Evolutionary conservation across 2,329 filamentous ascomycete species (phyloP).

Genomic region (Diaporthe vexans): DNA sequence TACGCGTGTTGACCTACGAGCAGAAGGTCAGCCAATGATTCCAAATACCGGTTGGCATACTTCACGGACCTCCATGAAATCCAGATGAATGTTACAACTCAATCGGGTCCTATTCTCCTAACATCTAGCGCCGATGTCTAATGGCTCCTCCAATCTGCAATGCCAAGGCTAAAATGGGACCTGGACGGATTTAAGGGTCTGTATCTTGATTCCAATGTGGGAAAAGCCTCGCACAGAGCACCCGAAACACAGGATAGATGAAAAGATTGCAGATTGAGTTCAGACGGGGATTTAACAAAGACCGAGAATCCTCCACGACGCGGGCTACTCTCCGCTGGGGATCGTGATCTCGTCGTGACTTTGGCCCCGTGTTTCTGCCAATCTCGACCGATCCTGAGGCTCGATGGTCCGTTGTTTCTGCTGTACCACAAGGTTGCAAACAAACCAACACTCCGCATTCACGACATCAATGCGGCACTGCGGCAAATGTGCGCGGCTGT

Average conservation of each 20-base stretch:
- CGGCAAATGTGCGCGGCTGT: background rate
- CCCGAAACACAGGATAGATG: background rate
- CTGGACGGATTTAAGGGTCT: background rate
- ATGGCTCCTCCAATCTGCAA: background rate
- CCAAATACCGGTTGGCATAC: background rate
- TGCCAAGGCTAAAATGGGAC: background rate
- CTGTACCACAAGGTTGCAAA: background rate
- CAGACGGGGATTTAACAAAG: conserved; percentile 5
- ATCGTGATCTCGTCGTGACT: background rate
- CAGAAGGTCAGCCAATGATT: background rate
- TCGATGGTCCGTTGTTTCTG: background rate
- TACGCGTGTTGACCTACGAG: background rate
- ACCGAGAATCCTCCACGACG: background rate
- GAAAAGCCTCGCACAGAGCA: conserved; percentile 11
- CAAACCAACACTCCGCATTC: background rate
- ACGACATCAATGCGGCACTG: background rate
- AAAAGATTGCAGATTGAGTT: background rate
- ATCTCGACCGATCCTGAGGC: background rate
- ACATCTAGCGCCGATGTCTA: background rate
- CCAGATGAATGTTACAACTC: conserved; percentile 2
- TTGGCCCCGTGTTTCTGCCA: background rate
- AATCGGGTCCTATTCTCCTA: background rate
- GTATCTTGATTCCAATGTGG: background rate
- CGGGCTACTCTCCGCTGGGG: background rate
- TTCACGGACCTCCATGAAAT: background rate